Percentiles rank a stretch among this genome's conserved stretches.
phyloP scores from a whole-genome alignment of 148 eudicot species.

The Silene latifolia region DNA sequence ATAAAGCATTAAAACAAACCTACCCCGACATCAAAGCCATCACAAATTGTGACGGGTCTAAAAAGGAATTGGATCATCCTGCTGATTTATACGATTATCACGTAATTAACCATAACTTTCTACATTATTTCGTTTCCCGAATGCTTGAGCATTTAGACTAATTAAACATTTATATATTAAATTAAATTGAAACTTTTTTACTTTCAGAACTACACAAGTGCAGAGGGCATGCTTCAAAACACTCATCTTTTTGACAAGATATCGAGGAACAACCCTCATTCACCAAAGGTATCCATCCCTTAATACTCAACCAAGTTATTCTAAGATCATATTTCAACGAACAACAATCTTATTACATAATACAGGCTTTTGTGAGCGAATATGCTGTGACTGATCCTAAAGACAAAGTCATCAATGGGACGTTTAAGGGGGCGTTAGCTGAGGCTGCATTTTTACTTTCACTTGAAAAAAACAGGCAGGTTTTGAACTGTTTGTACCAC shows the following conservation, averaged over 20 bases:
- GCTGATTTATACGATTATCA: conserved; percentile 34
- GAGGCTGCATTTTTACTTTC: conserved; percentile 89
- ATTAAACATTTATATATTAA: neutral
- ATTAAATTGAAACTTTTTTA: neutral
- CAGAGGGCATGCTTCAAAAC: conserved; percentile 18
- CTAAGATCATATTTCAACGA: too few relatives aligned
- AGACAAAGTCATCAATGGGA: conserved; percentile 38
- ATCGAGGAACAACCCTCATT: conserved; percentile 12
- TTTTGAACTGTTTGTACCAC: neutral
- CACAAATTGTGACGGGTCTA: conserved; percentile 27
- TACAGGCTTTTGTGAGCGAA: conserved; percentile 82
- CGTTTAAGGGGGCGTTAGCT: conserved; percentile 57
- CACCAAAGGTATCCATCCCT: conserved; percentile 30
- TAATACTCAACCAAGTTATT: neutral
- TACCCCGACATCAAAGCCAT: conserved; percentile 33
- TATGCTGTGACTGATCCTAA: conserved; percentile 57
- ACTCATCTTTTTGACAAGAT: conserved; percentile 16
- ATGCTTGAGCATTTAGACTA: neutral
- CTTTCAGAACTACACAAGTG: conserved; percentile 16
- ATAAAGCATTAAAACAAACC: conserved; percentile 20
- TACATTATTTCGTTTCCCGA: neutral
- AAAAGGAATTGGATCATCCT: conserved; percentile 27
- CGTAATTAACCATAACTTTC: neutral
- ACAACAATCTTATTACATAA: neutral
- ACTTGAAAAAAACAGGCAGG: conserved; percentile 55